Percentiles rank a stretch among this genome's conserved stretches.
Evolutionary conservation across 148 eudicot genomes (phyloP).

Genomic region (Mesembryanthemum crystallinum): DNA sequence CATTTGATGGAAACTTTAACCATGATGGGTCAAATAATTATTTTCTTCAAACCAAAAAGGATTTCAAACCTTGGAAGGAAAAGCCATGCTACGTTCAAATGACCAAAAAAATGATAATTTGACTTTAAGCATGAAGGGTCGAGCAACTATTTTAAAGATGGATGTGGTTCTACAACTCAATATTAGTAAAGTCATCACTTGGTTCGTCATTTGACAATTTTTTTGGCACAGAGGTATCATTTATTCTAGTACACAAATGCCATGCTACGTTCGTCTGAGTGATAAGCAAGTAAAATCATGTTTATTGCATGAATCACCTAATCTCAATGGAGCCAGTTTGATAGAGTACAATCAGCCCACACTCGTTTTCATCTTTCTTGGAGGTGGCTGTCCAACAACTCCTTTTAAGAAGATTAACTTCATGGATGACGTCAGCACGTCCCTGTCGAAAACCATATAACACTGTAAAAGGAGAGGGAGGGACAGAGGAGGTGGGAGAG

Average conservation of each 20-base stretch:
- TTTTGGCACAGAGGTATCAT: neutral
- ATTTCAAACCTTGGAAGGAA: neutral
- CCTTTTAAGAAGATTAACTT: slow-evolving; percentile 56
- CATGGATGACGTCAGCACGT: slow-evolving; percentile 34
- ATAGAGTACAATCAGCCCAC: slow-evolving; percentile 65
- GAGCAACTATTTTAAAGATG: neutral
- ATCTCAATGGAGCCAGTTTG: slow-evolving; percentile 74
- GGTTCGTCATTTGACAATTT: neutral
- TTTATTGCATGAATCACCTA: slow-evolving; percentile 45
- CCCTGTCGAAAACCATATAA: slow-evolving; percentile 50
- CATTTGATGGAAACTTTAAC: neutral
- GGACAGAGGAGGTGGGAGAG: neutral
- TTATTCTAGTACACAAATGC: slow-evolving; percentile 6
- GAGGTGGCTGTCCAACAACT: slow-evolving; percentile 62
- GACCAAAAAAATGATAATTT: no score
- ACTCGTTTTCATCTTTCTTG: slow-evolving; percentile 49
- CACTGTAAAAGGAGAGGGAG: slow-evolving; percentile 1
- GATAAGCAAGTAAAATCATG: neutral
- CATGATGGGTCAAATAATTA: neutral
- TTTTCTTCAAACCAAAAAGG: neutral
- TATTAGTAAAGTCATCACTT: neutral
- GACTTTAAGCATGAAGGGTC: no score
- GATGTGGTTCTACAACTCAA: neutral
- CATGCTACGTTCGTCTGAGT: neutral
- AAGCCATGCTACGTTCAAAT: neutral